These are phyloP conservation scores for Microsporum canis DNA, from an alignment of 2,329 filamentous ascomycete genomes.

Conservation along the genomic window DNA sequence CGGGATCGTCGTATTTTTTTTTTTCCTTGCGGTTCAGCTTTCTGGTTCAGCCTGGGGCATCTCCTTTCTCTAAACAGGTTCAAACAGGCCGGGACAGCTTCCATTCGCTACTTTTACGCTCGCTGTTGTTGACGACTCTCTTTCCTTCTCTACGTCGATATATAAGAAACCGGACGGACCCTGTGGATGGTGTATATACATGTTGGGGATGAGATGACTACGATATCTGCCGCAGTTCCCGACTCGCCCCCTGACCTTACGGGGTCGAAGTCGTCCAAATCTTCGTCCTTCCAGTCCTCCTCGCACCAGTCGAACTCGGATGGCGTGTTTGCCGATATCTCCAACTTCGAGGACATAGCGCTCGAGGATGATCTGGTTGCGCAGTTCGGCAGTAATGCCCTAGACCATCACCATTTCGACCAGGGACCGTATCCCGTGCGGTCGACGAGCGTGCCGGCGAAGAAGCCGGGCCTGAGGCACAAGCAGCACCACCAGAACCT, in stretches of 20 bases:
- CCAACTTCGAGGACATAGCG: conserved; percentile 87
- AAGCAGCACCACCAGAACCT: not conserved
- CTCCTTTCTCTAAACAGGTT: not conserved
- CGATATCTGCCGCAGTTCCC: conserved; percentile 39
- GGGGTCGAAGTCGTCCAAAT: conserved; percentile 78
- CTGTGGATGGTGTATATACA: not conserved
- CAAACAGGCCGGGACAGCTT: not conserved
- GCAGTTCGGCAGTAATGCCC: conserved; percentile 12
- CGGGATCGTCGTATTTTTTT: conserved; percentile 1
- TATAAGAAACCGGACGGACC: not conserved
- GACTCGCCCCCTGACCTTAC: conserved; percentile 69
- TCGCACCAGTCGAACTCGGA: conserved; percentile 58
- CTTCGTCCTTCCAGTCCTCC: conserved; percentile 74
- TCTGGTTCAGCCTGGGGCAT: conserved; percentile 2
- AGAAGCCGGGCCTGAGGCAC: not conserved
- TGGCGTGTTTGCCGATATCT: conserved; percentile 57
- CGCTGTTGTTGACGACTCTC: not conserved
- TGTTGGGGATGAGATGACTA: conserved; percentile 29
- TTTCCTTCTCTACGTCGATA: not conserved
- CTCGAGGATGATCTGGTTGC: conserved; percentile 55
- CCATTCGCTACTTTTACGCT: not conserved
- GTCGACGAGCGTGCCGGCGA: not conserved
- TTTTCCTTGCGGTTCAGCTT: not conserved
- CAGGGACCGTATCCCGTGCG: conserved; percentile 14
- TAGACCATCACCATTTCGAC: conserved; percentile 21